Conservation (phyloP, 257 asterid genomes). For the Penstemon eatonii region DNA sequence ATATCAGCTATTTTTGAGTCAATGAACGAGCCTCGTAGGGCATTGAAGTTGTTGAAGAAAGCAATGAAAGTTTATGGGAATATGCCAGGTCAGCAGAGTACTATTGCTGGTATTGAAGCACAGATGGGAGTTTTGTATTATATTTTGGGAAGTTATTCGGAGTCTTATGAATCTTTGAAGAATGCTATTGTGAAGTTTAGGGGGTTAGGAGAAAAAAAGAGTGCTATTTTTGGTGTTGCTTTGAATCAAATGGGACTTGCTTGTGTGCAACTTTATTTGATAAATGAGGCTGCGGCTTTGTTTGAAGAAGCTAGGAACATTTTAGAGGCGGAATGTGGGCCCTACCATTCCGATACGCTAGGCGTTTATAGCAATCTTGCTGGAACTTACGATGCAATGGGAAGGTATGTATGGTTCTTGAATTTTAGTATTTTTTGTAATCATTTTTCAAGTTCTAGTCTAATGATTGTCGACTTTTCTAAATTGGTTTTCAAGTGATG, state of each 20-base stretch:
- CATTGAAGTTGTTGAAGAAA: slow-evolving; percentile 47
- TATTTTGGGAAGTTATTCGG: slow-evolving; percentile 53
- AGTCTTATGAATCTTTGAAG: slow-evolving; percentile 49
- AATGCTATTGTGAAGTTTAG: slow-evolving; percentile 46
- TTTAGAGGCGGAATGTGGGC: slow-evolving; percentile 57
- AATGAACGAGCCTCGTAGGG: slow-evolving; percentile 42
- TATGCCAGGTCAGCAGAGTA: slow-evolving; percentile 49
- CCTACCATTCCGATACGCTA: slow-evolving; percentile 54
- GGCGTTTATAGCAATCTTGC: slow-evolving; percentile 76
- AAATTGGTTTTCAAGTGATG: background rate
- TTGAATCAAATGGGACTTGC: slow-evolving; percentile 66
- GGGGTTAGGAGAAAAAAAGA: slow-evolving; percentile 48
- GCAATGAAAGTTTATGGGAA: slow-evolving; percentile 50
- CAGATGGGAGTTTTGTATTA: slow-evolving; percentile 61
- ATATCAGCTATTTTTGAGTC: slow-evolving; percentile 60
- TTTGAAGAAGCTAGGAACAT: slow-evolving; percentile 57
- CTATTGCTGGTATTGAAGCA: slow-evolving; percentile 61
- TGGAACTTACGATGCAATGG: slow-evolving; percentile 79
- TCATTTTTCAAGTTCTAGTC: background rate
- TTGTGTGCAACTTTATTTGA: slow-evolving; percentile 52
- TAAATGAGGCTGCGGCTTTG: slow-evolving; percentile 60
- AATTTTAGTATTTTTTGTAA: too few species aligned
- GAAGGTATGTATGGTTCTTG: slow-evolving; percentile 49
- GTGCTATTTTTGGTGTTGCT: slow-evolving; percentile 60
- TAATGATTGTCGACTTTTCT: background rate